These are phyloP conservation scores for Grifola frondosa DNA, from an alignment of 1,284 basidiomycete species.

Conservation along the genomic window DNA sequence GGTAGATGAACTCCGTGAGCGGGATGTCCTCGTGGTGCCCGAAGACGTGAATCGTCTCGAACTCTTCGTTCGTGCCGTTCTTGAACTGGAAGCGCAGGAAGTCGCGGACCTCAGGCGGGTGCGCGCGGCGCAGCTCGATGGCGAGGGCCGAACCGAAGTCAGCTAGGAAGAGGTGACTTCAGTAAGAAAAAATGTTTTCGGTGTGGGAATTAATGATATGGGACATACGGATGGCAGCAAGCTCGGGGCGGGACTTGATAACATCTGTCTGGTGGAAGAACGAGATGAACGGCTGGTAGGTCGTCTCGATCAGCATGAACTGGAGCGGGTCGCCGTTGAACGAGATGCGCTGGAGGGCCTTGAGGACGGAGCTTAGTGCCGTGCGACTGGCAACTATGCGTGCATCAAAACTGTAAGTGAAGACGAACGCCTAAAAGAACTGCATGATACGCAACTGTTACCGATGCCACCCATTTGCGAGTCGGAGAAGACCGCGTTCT, in stretches of 20 bases:
- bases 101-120: conserved; percentile 72
- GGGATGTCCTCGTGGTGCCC: conserved; percentile 70
- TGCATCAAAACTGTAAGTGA: background rate
- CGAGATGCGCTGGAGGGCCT: conserved; percentile 69
- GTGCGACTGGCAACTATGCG: conserved; percentile 75
- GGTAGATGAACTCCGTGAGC: conserved; percentile 76
- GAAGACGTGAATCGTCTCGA: conserved; percentile 65
- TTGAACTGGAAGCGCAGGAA: conserved; percentile 83
- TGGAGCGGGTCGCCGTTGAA: conserved; percentile 79
- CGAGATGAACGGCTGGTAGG: conserved; percentile 89
- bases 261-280: conserved; percentile 78
- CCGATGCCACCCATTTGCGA: conserved; percentile 62
- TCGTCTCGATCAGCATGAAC: conserved; percentile 72
- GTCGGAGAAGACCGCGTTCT: conserved; percentile 74
- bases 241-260: conserved; percentile 52
- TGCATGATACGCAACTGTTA: conserved; percentile 50
- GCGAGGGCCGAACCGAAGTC: conserved; percentile 77
- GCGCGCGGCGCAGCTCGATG: conserved; percentile 75
- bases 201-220: conserved; percentile 2
- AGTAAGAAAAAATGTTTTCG: conserved; percentile 6
- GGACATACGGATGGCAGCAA: conserved; percentile 60
- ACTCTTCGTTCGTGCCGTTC: conserved; percentile 69
- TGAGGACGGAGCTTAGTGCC: conserved; percentile 68
- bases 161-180: conserved; percentile 42
- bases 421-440: conserved; percentile 28